Conservation (phyloP, 495 filamentous ascomycete species). For the Podospora bellae-mahoneyi region DNA sequence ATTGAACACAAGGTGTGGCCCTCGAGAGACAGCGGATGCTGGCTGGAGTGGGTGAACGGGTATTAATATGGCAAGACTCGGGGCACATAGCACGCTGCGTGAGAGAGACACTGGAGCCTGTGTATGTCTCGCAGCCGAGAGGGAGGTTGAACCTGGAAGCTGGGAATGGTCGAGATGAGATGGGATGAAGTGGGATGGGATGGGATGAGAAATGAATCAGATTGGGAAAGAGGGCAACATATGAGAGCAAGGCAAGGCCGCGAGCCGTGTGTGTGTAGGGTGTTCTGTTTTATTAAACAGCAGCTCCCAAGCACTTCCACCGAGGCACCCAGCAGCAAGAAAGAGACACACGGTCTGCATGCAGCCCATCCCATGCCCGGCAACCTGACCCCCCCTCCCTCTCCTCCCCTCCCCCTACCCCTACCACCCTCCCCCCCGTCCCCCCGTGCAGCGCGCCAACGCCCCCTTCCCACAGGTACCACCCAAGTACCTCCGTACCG, state of each 20-base stretch:
- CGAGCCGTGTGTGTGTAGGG: slow-evolving; percentile 20
- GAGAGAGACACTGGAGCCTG: slow-evolving; percentile 25
- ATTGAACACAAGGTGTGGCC: slow-evolving; percentile 37
- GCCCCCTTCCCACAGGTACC: slow-evolving; percentile 22
- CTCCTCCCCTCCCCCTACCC: neutral
- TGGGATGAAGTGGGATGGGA: slow-evolving; percentile 6
- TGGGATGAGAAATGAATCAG: neutral
- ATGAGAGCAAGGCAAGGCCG: slow-evolving; percentile 12
- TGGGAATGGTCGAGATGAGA: slow-evolving; percentile 25
- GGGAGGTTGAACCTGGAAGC: slow-evolving; percentile 25
- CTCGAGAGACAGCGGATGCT: slow-evolving; percentile 34
- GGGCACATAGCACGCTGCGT: slow-evolving; percentile 28
- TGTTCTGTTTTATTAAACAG: slow-evolving; percentile 6
- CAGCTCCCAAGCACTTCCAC: neutral
- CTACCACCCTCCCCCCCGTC: neutral
- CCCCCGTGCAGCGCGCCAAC: neutral
- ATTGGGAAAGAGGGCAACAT: slow-evolving; percentile 15
- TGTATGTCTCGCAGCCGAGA: slow-evolving; percentile 1
- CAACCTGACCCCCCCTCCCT: slow-evolving; percentile 9
- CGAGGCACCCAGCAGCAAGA: slow-evolving; percentile 1
- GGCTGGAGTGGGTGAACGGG: slow-evolving; percentile 47
- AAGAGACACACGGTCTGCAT: slow-evolving; percentile 10
- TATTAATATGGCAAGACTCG: slow-evolving; percentile 44
- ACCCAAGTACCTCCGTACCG: slow-evolving; percentile 22
- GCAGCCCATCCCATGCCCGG: slow-evolving; percentile 8